Evolutionary conservation across 257 asterid genomes (phyloP), one percentile per base, ranked within the genome.

Genomic region (Solanum sejunctum): DNA sequence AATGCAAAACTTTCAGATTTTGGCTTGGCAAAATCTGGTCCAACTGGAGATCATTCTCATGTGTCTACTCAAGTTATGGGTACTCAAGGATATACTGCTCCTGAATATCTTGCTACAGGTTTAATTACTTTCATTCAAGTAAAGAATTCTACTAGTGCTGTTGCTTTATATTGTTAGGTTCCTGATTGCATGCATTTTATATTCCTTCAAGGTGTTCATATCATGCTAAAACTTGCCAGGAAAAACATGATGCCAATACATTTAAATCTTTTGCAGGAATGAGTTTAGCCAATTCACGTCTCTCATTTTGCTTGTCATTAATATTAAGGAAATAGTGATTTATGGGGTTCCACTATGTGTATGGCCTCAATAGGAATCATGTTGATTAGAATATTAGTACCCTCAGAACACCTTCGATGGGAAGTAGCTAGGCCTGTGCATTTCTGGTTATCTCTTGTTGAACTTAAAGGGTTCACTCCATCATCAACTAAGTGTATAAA

Each of bases 1-100:
- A 89, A 87, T 80, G 89, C 85, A 72, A 89, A 89, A 86, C 91
- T 89, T 64, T 85, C 89, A 36, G 91, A 89, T 75, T 89, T 89
- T 77, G 91, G 91, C 17, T 83, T 89, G 85, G 89, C 91, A 63
- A 89, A 89, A 82, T 80, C 75, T 12, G 88, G 88, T 57, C 91
- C 91, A 45, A 89, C 85, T 4, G 89, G 89, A 28, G 88, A 89
- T 85, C 84, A 85, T 47, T 78, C 91, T 32, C 89, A 89, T 80
- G 91, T 89, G 51, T 41, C 82, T 75, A 89, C 91, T 23, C 75
- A 79, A 49, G 88, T 89, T 43, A 85, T 89, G 89, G 91, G 91
- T 17, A 89, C 91, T 7, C 88, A 89, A 85, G 91, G 91, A 32
- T 87, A 89, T 80, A 88, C 89, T 26, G 89, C 86, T 57, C 91